These are phyloP conservation scores for Malus hybrid DNA, from an alignment of 331 rosid species.

Conservation along the genomic window DNA sequence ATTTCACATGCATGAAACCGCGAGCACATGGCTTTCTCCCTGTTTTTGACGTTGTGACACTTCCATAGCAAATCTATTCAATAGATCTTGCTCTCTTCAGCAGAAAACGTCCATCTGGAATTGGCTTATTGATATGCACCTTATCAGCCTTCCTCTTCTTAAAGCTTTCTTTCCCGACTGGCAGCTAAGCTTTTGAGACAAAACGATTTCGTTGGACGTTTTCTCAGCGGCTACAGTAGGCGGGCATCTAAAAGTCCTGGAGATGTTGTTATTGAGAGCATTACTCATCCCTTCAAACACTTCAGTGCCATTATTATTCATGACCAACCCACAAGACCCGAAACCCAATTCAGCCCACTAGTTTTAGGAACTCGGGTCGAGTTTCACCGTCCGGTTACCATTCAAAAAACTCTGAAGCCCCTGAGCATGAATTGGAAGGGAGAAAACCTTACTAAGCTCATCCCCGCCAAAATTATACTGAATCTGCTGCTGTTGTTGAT, in stretches of 20 bases:
- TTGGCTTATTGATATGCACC: constrained; percentile 29
- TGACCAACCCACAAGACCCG: constrained; percentile 7
- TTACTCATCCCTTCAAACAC: constrained; percentile 17
- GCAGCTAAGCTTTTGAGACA: constrained; percentile 23
- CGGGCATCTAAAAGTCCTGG: constrained; percentile 56
- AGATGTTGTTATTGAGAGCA: constrained; percentile 21
- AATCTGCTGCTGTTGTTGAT: background rate
- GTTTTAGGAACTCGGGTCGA: constrained; percentile 37
- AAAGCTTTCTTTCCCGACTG: constrained; percentile 32
- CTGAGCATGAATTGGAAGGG: constrained; percentile 12
- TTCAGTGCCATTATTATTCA: background rate
- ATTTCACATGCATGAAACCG: too few relatives aligned
- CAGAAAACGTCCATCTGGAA: too few relatives aligned
- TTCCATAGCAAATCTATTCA: too few relatives aligned
- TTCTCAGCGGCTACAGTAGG: constrained; percentile 20
- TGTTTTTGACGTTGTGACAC: too few relatives aligned
- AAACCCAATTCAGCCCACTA: constrained; percentile 35
- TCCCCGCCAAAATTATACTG: constrained; percentile 14
- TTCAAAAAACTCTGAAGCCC: constrained; percentile 21
- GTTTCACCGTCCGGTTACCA: constrained; percentile 32
- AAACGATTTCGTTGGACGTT: constrained; percentile 12
- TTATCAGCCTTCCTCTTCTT: constrained; percentile 64
- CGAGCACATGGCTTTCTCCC: too few relatives aligned
- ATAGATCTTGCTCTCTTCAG: too few relatives aligned
- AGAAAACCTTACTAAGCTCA: constrained; percentile 26